A percentile compares a stretch with the other conserved stretches of the same genome.
phyloP scores from a whole-genome alignment of 805 yeast genomes.

The Zygosaccharomyces bailii region DNA sequence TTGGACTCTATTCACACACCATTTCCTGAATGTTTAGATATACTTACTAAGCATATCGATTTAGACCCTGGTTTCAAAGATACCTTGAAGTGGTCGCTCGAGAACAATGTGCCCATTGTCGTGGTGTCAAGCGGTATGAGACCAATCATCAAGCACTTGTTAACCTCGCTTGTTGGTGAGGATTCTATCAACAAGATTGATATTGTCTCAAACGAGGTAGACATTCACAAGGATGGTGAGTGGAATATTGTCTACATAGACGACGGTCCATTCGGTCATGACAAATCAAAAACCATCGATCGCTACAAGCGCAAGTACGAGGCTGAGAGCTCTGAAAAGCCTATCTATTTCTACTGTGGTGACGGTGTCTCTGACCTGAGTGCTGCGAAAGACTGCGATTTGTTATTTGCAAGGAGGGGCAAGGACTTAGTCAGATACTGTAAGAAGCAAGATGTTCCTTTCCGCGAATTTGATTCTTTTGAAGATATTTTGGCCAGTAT shows the following conservation, averaged over 20 bases:
- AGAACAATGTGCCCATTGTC: slow-evolving; percentile 71
- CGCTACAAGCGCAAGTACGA: slow-evolving; percentile 36
- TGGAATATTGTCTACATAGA: slow-evolving; percentile 90
- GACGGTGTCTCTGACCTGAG: slow-evolving; percentile 95
- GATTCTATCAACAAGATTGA: slow-evolving; percentile 69
- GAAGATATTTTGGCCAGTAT: slow-evolving; percentile 67
- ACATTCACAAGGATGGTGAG: slow-evolving; percentile 48
- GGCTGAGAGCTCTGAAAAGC: slow-evolving; percentile 39
- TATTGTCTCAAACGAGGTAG: slow-evolving; percentile 78
- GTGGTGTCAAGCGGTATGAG: slow-evolving; percentile 93
- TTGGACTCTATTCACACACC: slow-evolving; percentile 73
- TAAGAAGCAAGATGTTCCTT: slow-evolving; percentile 74
- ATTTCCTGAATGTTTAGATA: slow-evolving; percentile 76
- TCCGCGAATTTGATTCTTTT: slow-evolving; percentile 75
- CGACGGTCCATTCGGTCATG: slow-evolving; percentile 89
- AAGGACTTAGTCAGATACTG: slow-evolving; percentile 86
- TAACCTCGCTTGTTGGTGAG: slow-evolving; percentile 70
- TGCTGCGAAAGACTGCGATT: slow-evolving; percentile 93
- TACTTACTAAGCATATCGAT: slow-evolving; percentile 58
- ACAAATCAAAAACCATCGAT: slow-evolving; percentile 79
- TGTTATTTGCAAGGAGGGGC: slow-evolving; percentile 90
- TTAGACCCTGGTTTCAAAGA: slow-evolving; percentile 88
- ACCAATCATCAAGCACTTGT: slow-evolving; percentile 79
- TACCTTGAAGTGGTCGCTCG: slow-evolving; percentile 75
- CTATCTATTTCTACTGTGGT: slow-evolving; percentile 86